Evolutionary conservation across 192 early-diverging fungal species (phyloP), one percentile per base, ranked within the genome.

Genomic region (Entomortierella chlamydospora): DNA sequence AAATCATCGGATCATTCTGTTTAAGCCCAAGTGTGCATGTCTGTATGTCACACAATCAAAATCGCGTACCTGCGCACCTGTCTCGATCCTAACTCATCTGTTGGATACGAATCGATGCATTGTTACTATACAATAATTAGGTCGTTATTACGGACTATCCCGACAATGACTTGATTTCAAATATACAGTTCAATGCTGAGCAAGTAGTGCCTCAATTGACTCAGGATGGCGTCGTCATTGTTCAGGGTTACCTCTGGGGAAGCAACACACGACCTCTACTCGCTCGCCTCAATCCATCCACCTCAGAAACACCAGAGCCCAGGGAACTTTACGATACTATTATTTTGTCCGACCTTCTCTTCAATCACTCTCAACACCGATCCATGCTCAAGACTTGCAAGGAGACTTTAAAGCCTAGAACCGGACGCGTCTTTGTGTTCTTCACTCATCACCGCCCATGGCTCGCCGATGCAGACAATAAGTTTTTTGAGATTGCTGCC

Each of bases 321-420:
- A 71, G 64, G 57, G n/a, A 68, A 42, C 57, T 72, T 34, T 97
- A 85, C 68, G 96, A 97, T 73, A 84, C 95, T 41, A 89, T 97
- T 64, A 91, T 97, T 51, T 61, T 96, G 49, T 92, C 90, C 41
- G 96, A 97, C 61, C 76, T 95, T 28, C 85, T 97, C 17, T 95
- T 96, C 79, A 96, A 97, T 74, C 95, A 97, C 73, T 93, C 91
- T n/a, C 89, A 97, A 66, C 96, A 97, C 49, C 64, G 81, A 23
- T 77, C 90, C 4, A 80, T 97, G 78, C 82, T 97, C 29, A 85
- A 87, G 63, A 90, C 93, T 0, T 92, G 92, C 54, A 65, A 86
- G 33, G 80, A 85, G 61, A 82, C 88, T 13, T 64, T 97, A 45
- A 83, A 87, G 57, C 81, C 87, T 22, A 58, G 74, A 7, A 85